phyloP scores from a whole-genome alignment of 2,329 filamentous ascomycete genomes.

The Alternaria consortialis region DNA sequence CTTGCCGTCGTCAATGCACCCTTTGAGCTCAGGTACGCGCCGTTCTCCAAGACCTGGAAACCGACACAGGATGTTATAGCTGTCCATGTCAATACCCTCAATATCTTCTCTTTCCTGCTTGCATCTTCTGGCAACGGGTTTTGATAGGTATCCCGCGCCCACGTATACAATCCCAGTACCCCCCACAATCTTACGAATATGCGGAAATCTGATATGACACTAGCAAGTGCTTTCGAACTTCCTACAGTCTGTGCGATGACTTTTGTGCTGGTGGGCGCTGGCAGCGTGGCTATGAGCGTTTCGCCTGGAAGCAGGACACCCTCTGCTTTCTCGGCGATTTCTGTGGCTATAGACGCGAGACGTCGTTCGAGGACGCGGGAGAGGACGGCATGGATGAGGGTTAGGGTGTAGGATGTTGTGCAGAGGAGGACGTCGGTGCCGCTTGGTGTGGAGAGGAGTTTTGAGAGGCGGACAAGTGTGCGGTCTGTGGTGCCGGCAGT shows the following conservation, averaged over 20 bases:
- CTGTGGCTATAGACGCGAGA: constrained; percentile 48
- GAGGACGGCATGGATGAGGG: constrained; percentile 53
- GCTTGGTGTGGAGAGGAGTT: constrained; percentile 51
- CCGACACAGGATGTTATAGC: constrained; percentile 73
- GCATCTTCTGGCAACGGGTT: constrained; percentile 36
- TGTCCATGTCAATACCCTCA: constrained; percentile 65
- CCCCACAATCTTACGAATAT: constrained; percentile 81
- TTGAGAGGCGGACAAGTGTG: constrained; percentile 45
- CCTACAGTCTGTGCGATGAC: constrained; percentile 45
- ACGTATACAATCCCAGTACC: constrained; percentile 75
- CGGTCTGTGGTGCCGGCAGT: constrained; percentile 41
- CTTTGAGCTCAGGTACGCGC: constrained; percentile 77
- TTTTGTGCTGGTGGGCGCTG: constrained; percentile 43
- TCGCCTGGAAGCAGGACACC: constrained; percentile 54
- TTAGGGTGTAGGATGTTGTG: constrained; percentile 56
- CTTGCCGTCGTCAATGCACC: constrained; percentile 66
- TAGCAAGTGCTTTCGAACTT: constrained; percentile 62
- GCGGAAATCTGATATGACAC: constrained; percentile 73
- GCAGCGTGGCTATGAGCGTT: constrained; percentile 51
- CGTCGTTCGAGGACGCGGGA: constrained; percentile 47
- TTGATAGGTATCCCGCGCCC: constrained; percentile 60
- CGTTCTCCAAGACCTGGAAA: constrained; percentile 86
- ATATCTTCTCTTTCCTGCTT: constrained; percentile 39
- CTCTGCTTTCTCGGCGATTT: constrained; percentile 50
- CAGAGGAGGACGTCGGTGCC: constrained; percentile 54